Evolutionary conservation across 306 rosid species (phyloP), one percentile per base, ranked within the genome.

Genomic region (Fragaria iinumae): DNA sequence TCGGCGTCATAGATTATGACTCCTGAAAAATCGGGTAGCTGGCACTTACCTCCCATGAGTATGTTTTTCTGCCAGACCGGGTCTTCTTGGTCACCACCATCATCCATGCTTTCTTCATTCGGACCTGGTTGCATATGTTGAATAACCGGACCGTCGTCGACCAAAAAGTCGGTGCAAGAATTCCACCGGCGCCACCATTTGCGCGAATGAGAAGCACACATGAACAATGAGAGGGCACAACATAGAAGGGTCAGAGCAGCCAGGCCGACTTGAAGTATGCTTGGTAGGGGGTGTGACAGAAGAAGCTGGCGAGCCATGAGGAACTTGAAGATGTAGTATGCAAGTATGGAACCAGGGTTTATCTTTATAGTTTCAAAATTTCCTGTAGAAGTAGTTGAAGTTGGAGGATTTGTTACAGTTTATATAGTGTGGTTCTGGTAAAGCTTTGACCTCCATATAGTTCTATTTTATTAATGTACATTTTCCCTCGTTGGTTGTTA

Each of bases 11-110:
- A 95, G 23, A 95, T 89, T 36, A 95, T 95, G 83, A 92, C 91
- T 8, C 99, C 99, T 0, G 97, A 95, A 76, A 87, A 95, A 72
- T 95, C 97, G 0, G 97, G 99, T 23, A 95, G 92, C 72, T 95
- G 88, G 23, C 99, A 92, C 86, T 92, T 89, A 7, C 97, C 97
- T 0, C 99, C 97, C 97, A 92, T 92, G 16, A 92, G 89, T 16
- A 95, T 95, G 79, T 92, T 95, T 89, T 87, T 92, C 83, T 89
- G 90, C 99, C 99, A 90, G 18, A 92, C 55, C 4, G 97, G 81
- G 80, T 38, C 85, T 36, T 80, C 87, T 78, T 76, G 82, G 38
- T 79, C 86, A 6, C 67, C 80, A 3, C 76, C 70, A 16, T 69
- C 63, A 23, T 65, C 63, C 62, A 29, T 67, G 74, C 32, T 47